A percentile compares a stretch with the other conserved stretches of the same genome.
phyloP scores from a whole-genome alignment of 306 rosid species.

The Mucuna pruriens region DNA sequence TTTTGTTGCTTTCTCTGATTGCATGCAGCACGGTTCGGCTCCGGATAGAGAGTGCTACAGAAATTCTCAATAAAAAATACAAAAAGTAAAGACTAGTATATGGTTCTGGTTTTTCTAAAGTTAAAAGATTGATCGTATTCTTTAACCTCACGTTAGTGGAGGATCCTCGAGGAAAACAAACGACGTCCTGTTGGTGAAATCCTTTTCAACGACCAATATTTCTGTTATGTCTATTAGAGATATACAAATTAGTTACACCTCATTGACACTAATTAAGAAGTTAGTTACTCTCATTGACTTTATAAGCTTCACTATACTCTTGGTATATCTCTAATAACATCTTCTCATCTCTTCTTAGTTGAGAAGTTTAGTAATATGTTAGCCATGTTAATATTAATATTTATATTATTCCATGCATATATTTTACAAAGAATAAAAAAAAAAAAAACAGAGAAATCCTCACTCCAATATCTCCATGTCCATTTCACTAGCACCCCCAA shows the following conservation, averaged over 20 bases:
- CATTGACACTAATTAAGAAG: not conserved
- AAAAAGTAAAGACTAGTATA: not conserved
- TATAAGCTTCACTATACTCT: not conserved
- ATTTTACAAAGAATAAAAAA: not conserved
- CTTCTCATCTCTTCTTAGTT: not conserved
- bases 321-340: not conserved
- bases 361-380: not conserved
- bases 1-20: constrained; percentile 38
- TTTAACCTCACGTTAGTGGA: too few species aligned
- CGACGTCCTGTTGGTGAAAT: not conserved
- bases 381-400: not conserved
- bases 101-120: constrained; percentile 4
- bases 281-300: not conserved
- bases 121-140: not conserved
- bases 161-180: not conserved
- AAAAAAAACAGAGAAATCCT: not conserved
- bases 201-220: constrained; percentile 11
- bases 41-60: not conserved
- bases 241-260: not conserved
- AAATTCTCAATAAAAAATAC: constrained; percentile 33
- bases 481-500: not conserved
- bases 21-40: constrained; percentile 34
- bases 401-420: not conserved
- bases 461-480: not conserved
- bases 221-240: not conserved